Evolutionary conservation across 768 basidiomycete species (phyloP).

Genomic region (Termitomyces titanicus): DNA sequence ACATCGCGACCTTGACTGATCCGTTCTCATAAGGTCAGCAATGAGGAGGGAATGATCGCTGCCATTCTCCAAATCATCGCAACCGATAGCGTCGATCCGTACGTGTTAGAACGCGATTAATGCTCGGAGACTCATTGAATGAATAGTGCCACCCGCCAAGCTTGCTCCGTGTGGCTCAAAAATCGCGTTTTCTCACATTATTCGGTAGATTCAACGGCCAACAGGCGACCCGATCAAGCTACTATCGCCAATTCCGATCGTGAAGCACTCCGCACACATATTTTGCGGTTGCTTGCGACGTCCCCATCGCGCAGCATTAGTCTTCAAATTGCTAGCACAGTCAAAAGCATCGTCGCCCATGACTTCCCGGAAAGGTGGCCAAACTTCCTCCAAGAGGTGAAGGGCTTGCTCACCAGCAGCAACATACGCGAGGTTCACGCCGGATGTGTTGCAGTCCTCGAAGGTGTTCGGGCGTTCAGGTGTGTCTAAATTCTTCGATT

Average conservation of each 20-base stretch:
- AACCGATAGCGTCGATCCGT: slow-evolving; percentile 74
- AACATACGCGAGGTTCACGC: slow-evolving; percentile 75
- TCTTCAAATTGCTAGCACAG: slow-evolving; percentile 67
- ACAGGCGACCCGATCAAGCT: slow-evolving; percentile 53
- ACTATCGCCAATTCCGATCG: slow-evolving; percentile 69
- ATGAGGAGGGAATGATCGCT: slow-evolving; percentile 80
- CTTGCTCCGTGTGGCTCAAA: slow-evolving; percentile 86
- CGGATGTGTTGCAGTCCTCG: slow-evolving; percentile 74
- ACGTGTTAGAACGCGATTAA: slow-evolving; percentile 40
- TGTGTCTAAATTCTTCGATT: slow-evolving; percentile 25
- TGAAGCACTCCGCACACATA: slow-evolving; percentile 61
- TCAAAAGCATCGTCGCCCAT: slow-evolving; percentile 69
- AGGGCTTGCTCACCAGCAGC: slow-evolving; percentile 55
- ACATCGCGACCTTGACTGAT: slow-evolving; percentile 6
- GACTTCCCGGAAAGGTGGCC: slow-evolving; percentile 84
- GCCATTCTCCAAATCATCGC: slow-evolving; percentile 84
- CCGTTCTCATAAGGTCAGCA: slow-evolving; percentile 50
- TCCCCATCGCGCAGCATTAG: slow-evolving; percentile 67
- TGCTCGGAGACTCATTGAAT: neutral
- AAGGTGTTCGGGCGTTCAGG: slow-evolving; percentile 77
- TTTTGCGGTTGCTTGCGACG: slow-evolving; percentile 67
- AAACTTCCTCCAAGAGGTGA: slow-evolving; percentile 61
- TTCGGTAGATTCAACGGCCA: slow-evolving; percentile 35
- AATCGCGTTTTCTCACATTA: slow-evolving; percentile 79
- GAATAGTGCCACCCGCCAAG: slow-evolving; percentile 74